Conservation (phyloP, 805 yeast genomes). For the Grigorovia jiainica region DNA sequence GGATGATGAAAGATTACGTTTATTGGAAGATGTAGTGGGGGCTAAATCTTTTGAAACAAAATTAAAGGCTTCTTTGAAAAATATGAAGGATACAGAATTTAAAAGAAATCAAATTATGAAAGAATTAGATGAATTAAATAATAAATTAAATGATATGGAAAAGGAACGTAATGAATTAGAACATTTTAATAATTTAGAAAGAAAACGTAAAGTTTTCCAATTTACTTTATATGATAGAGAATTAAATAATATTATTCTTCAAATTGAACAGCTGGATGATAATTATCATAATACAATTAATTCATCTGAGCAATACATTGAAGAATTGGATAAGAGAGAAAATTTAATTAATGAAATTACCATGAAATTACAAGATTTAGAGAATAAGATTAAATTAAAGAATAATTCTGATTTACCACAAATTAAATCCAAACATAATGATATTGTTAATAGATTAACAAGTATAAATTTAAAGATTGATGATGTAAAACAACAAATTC, state of each 20-base stretch:
- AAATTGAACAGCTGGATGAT: slow-evolving; percentile 51
- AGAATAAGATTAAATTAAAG: slow-evolving; percentile 41
- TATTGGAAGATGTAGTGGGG: slow-evolving; percentile 89
- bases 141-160: slow-evolving; percentile 67
- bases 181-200: slow-evolving; percentile 58
- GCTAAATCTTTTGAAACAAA: slow-evolving; percentile 83
- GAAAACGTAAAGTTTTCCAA: slow-evolving; percentile 59
- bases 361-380: slow-evolving; percentile 37
- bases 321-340: slow-evolving; percentile 56
- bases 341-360: slow-evolving; percentile 36
- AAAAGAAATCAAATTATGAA: slow-evolving; percentile 68
- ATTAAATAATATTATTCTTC: slow-evolving; percentile 46
- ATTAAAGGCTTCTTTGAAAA: slow-evolving; percentile 66
- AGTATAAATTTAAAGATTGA: slow-evolving; percentile 39
- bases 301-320: slow-evolving; percentile 44
- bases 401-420: slow-evolving; percentile 47
- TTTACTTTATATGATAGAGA: slow-evolving; percentile 74
- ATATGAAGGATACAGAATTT: slow-evolving; percentile 62
- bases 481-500: slow-evolving; percentile 33
- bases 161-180: slow-evolving; percentile 70
- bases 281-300: slow-evolving; percentile 43
- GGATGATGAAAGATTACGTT: slow-evolving; percentile 66
- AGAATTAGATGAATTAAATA: slow-evolving; percentile 59
- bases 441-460: slow-evolving; percentile 39
- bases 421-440: slow-evolving; percentile 40